Evolutionary conservation across 768 basidiomycete genomes (phyloP), one percentile per base, ranked within the genome.

Genomic region (Rhizopogon vinicolor): DNA sequence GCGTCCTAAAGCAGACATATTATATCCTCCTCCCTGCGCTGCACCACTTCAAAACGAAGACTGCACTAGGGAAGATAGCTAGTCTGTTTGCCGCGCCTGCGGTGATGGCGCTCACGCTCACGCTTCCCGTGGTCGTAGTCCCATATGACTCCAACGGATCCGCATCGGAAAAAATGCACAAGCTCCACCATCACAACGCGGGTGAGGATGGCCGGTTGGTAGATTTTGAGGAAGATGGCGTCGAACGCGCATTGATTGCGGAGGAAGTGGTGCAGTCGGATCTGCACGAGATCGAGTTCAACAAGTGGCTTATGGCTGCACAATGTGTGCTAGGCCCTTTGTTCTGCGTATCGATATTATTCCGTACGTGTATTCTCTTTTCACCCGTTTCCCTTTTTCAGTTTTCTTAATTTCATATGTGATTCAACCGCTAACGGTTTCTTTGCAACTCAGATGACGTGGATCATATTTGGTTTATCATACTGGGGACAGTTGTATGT

Each of bases 1-100:
- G 69, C 29, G 64, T 74, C 13, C 55, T 85, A 10, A 65, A 68
- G 3, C 72, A 72, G 42, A 73, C 79, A 0, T 77, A 74, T 52
- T 80, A 89, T 59, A 83, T 84, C 6, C 75, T 98, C 5, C 96
- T 96, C 71, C 95, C 96, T 0, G 90, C 93, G 0, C 72, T 98
- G 1, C 85, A 87, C 53, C 76, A 82, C 49, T 90, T 97, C 68
- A 56, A 72, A 28, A 75, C 78, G 22, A 93, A 96, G 70, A 85
- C 86, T 16, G 60, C 85, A 49, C 61, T 87, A 10, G 88, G 87
- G 0, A 84, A 84, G 71, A 72, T 91, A 31, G 88, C 89, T 0
- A 82, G 86, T 0, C 60, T 96, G 25, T 79, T 97, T 54, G 92
- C 93, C 3, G 84, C 88, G 0, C 96, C 96, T 2, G 92, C 93